These are phyloP conservation scores for Pythium dissimile DNA, from an alignment of 352 stramenopile genomes.

Conservation along the genomic window DNA sequence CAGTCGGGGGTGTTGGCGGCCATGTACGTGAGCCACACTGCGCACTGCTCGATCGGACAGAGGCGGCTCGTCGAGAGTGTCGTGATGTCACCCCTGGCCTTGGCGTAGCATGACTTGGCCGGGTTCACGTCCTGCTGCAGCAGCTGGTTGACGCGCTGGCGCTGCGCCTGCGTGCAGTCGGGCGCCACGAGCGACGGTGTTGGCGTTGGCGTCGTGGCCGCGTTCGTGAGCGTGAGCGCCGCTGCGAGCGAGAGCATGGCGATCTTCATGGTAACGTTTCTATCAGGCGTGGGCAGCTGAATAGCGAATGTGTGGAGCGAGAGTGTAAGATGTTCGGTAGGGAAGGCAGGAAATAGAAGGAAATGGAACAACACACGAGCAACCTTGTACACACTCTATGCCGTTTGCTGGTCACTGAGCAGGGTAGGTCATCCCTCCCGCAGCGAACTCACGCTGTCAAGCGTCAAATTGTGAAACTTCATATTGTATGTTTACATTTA, in stretches of 20 bases:
- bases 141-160: constrained; percentile 51
- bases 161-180: constrained; percentile 53
- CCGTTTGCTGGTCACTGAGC: too few species aligned
- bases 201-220: constrained; percentile 4
- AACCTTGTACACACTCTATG: too few species aligned
- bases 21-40: constrained; percentile 55
- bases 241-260: constrained; percentile 14
- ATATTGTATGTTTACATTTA: too few species aligned
- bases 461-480: constrained; percentile 9
- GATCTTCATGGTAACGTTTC: constrained; percentile 34
- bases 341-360: constrained; percentile 18
- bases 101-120: constrained; percentile 52
- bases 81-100: constrained; percentile 46
- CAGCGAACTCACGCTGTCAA: not conserved
- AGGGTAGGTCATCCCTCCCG: constrained; percentile 25
- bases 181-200: constrained; percentile 19
- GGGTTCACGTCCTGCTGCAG: constrained; percentile 53
- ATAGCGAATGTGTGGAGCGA: too few species aligned
- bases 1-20: constrained; percentile 44
- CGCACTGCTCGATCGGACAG: constrained; percentile 49
- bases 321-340: not conserved
- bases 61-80: constrained; percentile 45
- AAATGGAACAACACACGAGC: constrained; percentile 5
- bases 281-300: not conserved
- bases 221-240: constrained; percentile 15